Base-by-base conservation (phyloP, 208 protist genomes). In the Acanthamoeba culbertsoni region DNA sequence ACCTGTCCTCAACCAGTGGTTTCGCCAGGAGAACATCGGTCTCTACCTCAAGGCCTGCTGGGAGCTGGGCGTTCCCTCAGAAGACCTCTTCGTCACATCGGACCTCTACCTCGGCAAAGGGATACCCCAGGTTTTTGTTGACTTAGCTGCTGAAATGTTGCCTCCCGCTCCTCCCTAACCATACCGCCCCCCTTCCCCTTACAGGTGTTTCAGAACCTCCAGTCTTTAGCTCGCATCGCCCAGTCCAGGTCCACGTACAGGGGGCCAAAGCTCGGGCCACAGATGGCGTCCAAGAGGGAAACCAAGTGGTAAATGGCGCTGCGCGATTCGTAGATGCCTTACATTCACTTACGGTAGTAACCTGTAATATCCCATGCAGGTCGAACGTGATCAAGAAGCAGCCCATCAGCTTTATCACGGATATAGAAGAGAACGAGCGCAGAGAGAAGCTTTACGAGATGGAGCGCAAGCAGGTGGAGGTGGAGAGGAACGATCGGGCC, bases 1-100 rank as follows among this genome's bases (percentile, higher is more conserved):
- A n/a, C n/a, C n/a, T n/a, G n/a, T n/a, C n/a, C n/a, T n/a, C n/a
- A n/a, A n/a, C 1, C 1, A 65, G n/a, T 35, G n/a, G n/a, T n/a
- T n/a, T n/a, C n/a, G n/a, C n/a, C n/a, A n/a, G 71, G 94, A 95
- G 28, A 95, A 95, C 68, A 94, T 95, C 14, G 68, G 79, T 43
- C 48, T 94, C 8, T 95, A 95, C 37, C 33, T 95, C 12, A 93
- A 94, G 33, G 94, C 94, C 28, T 95, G 94, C 42, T 95, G 94
- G 94, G 91, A 93, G 43, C 62, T 95, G 28, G 93, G 93, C 40
- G 55, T 95, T 23, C 75, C 89, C 31, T 86, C 75, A 3, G 71
- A 53, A 14, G 86, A 94, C 53, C 40, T 95, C 18, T 95, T 95
- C 20, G 86, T 94, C 1, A 65, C 89, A 0, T 91, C 65, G 1